Conservation (phyloP, 1,139 yeast species). For the Spencermartinsiella ligniputridi region DNA sequence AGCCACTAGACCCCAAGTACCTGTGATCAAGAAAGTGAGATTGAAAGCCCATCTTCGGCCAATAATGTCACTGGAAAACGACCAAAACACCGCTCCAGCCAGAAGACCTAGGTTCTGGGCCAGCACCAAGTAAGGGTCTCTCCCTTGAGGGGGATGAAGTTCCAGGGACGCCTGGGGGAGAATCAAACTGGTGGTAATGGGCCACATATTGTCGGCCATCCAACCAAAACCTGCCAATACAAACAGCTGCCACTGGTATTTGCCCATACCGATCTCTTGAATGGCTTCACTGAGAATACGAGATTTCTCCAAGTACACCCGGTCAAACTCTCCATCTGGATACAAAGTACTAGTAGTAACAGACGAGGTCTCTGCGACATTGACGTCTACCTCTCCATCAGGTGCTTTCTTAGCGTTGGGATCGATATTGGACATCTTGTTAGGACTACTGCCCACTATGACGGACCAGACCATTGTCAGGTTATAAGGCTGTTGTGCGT, state of each 20-base stretch:
- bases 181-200: slow-evolving; percentile 43
- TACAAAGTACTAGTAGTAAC: slow-evolving; percentile 6
- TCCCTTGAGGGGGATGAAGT: slow-evolving; percentile 13
- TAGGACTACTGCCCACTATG: too few species aligned
- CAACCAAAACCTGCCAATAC: slow-evolving; percentile 50
- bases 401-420: not conserved
- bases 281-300: slow-evolving; percentile 24
- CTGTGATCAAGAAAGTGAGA: slow-evolving; percentile 46
- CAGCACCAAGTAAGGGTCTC: slow-evolving; percentile 38
- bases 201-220: slow-evolving; percentile 56
- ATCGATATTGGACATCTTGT: too few species aligned
- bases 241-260: slow-evolving; percentile 22
- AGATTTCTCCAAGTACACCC: slow-evolving; percentile 15
- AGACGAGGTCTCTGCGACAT: not conserved
- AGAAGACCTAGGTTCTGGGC: slow-evolving; percentile 46
- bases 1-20: slow-evolving; percentile 48
- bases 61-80: slow-evolving; percentile 53
- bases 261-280: slow-evolving; percentile 23
- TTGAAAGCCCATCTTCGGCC: slow-evolving; percentile 57
- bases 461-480: too few species aligned
- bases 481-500: too few species aligned
- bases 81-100: slow-evolving; percentile 53
- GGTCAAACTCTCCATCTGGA: slow-evolving; percentile 14
- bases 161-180: slow-evolving; percentile 20
- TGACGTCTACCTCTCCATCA: not conserved